Conservation (phyloP, 768 basidiomycete genomes). For the Boletus edulis region DNA sequence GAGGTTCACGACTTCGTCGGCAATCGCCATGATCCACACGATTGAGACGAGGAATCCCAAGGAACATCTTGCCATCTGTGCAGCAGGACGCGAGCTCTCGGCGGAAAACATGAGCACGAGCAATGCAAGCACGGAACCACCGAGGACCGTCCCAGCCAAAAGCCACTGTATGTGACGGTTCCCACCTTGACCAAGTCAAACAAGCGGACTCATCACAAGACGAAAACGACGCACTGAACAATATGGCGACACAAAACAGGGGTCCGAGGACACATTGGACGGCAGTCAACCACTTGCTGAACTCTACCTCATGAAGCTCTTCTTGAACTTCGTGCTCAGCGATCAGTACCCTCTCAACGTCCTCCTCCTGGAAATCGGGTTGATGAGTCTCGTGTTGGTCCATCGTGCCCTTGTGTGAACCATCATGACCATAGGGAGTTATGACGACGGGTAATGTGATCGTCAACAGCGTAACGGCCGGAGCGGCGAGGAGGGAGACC, state of each 20-base stretch:
- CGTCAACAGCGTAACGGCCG: conserved; percentile 82
- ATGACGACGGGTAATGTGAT: conserved; percentile 90
- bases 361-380: conserved; percentile 75
- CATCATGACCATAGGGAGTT: conserved; percentile 42
- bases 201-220: neutral
- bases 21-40: conserved; percentile 98
- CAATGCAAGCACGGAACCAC: conserved; percentile 52
- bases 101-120: conserved; percentile 60
- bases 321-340: conserved; percentile 75
- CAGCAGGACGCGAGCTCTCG: conserved; percentile 53
- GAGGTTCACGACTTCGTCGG: conserved; percentile 92
- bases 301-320: conserved; percentile 60
- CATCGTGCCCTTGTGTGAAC: conserved; percentile 23
- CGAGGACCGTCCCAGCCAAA: conserved; percentile 49
- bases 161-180: conserved; percentile 47
- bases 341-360: conserved; percentile 61
- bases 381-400: conserved; percentile 43
- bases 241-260: conserved; percentile 65
- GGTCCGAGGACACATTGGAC: conserved; percentile 83
- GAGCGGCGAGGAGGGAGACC: conserved; percentile 77
- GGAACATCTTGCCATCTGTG: conserved; percentile 72
- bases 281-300: conserved; percentile 83
- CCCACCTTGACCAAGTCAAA: conserved; percentile 24
- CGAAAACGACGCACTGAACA: conserved; percentile 63
- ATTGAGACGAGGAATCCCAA: conserved; percentile 91